These are phyloP conservation scores for Lipomyces lipofer DNA, from an alignment of 805 yeast species.

Conservation along the genomic window DNA sequence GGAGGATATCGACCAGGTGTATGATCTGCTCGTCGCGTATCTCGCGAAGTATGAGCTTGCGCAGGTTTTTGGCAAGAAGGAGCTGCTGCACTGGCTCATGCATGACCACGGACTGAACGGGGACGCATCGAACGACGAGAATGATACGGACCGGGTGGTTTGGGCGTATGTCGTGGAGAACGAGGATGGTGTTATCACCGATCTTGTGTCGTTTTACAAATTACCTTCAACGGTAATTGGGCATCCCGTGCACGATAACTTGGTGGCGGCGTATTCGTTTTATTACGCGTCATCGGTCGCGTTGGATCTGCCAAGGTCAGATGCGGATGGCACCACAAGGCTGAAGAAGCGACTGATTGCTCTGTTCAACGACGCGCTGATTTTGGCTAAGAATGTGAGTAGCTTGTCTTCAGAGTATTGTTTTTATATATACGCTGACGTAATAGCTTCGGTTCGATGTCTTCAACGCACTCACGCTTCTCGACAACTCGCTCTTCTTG, in stretches of 20 bases:
- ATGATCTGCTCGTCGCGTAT: slow-evolving; percentile 58
- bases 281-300: slow-evolving; percentile 82
- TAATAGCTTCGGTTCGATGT: slow-evolving; percentile 67
- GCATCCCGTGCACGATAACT: slow-evolving; percentile 56
- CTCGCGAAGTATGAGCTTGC: slow-evolving; percentile 70
- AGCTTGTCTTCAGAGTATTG: neutral
- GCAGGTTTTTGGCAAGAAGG: slow-evolving; percentile 68
- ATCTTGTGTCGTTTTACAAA: slow-evolving; percentile 85
- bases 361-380: slow-evolving; percentile 71
- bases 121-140: slow-evolving; percentile 32
- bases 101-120: slow-evolving; percentile 45
- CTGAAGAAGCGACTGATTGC: slow-evolving; percentile 60
- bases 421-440: too few relatives aligned
- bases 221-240: slow-evolving; percentile 81
- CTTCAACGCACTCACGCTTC: slow-evolving; percentile 87
- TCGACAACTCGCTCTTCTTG: slow-evolving; percentile 83
- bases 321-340: slow-evolving; percentile 44
- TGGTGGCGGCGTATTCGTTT: slow-evolving; percentile 85
- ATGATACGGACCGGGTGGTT: slow-evolving; percentile 55
- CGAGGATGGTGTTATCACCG: slow-evolving; percentile 64
- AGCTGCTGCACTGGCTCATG: slow-evolving; percentile 78
- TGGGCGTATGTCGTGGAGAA: slow-evolving; percentile 74
- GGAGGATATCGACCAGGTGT: slow-evolving; percentile 66
- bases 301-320: slow-evolving; percentile 41
- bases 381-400: slow-evolving; percentile 58